Evolutionary conservation across 169 alveolate genomes (phyloP).

Genomic region (Eimeria zaria): DNA sequence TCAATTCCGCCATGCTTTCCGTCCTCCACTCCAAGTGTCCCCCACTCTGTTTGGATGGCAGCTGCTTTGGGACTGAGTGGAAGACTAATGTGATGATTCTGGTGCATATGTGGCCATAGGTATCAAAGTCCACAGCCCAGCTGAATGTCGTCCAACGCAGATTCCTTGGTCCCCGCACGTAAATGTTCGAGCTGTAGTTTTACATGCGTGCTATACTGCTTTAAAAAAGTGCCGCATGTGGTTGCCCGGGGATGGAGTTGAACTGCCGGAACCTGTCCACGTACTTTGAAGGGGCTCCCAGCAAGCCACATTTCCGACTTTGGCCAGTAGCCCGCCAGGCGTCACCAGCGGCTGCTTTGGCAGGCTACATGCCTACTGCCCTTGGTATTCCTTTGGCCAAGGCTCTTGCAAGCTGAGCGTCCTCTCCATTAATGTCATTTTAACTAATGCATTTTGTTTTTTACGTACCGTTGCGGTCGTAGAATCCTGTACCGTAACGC

Average conservation of each 20-base stretch:
- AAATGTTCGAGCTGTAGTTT: background rate
- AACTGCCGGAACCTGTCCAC: background rate
- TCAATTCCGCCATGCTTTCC: background rate
- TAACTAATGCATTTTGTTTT: background rate
- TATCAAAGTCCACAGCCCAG: constrained; percentile 24
- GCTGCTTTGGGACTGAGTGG: background rate
- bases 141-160: constrained; percentile 60
- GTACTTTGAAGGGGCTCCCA: background rate
- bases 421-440: background rate
- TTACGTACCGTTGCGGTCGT: background rate
- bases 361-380: background rate
- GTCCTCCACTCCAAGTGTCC: background rate
- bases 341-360: background rate
- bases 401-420: background rate
- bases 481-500: background rate
- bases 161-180: constrained; percentile 23
- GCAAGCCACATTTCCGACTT: background rate
- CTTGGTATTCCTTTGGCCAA: background rate
- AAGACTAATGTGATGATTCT: background rate
- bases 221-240: background rate
- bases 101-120: background rate
- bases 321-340: background rate
- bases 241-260: background rate
- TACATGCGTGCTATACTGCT: background rate
- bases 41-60: background rate